Evolutionary conservation across 441 rosid species (phyloP), one percentile per base, ranked within the genome.

Genomic region (Adansonia rubrostipa): DNA sequence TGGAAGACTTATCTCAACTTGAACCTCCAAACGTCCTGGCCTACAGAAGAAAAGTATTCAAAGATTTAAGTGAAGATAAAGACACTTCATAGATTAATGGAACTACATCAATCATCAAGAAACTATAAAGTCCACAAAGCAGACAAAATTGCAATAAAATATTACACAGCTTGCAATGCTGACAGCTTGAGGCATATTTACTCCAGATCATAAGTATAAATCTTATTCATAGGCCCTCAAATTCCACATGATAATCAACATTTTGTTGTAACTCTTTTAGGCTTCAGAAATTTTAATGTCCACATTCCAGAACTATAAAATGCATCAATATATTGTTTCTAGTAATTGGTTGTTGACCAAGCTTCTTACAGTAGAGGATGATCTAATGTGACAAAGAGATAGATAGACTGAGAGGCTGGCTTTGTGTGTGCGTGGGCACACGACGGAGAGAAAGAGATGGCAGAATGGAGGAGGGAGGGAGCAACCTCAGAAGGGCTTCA

Each of bases 1-100:
- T 14, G 98, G 99, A 89, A 96, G 99, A 86, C 96, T 93, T 82
- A 96, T 96, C 92, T 96, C 98, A 80, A 96, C 93, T 86, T 96
- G 99, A 84, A 94, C 99, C 85, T 96, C 99, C 85, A 94, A 84
- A 71, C 99, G 89, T 83, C 98, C 99, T 58, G 98, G 98, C 85
- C 99, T 96, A 79, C 70, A 85, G 47, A 53, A 79, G 69, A 69
- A 48, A 69, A 48, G 11, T 3, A 11, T 47, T 33, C 47, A 79
- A 57, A 76, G 17, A 7, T 73, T 77, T 24, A 71, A 71, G 36
- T n/a, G 28, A 54, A 71, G 33, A 54, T 28, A 51, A 80, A 75
- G 28, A 45, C 4, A 71, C n/a, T n/a, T 53, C 50, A 71, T 48
- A n/a, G 28, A 33, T 9, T n/a, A 17, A 71, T 4, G n/a, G 33